Conservation (phyloP, 2,329 filamentous ascomycete species). For the Pseudocercospora fuligena region DNA sequence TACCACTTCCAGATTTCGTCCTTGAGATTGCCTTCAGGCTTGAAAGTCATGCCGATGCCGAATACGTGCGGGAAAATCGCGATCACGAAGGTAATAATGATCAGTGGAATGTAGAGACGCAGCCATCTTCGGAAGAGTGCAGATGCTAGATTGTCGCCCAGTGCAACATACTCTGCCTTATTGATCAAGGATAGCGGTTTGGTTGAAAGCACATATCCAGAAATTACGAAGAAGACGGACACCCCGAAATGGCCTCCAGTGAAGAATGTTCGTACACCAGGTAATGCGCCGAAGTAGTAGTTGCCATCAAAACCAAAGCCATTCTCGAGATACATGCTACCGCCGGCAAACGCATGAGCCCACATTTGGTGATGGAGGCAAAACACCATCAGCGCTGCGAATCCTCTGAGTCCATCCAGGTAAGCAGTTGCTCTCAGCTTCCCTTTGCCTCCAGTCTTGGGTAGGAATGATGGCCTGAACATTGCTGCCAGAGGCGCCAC, state of each 20-base stretch:
- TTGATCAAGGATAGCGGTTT: constrained; percentile 51
- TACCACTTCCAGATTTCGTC: constrained; percentile 60
- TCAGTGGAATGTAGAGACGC: constrained; percentile 57
- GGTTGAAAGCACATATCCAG: constrained; percentile 57
- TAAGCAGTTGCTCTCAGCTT: constrained; percentile 60
- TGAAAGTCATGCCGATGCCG: constrained; percentile 38
- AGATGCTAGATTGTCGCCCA: constrained; percentile 53
- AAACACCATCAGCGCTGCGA: constrained; percentile 70
- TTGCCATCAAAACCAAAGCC: constrained; percentile 51
- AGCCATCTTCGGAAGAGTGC: constrained; percentile 58
- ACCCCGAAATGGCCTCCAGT: constrained; percentile 66
- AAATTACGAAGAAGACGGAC: constrained; percentile 57
- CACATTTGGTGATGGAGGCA: constrained; percentile 64
- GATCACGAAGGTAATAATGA: constrained; percentile 60
- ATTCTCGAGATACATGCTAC: constrained; percentile 29
- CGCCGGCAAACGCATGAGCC: constrained; percentile 50
- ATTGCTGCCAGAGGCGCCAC: constrained; percentile 24
- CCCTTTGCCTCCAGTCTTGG: constrained; percentile 21
- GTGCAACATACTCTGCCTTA: constrained; percentile 26
- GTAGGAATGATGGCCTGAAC: constrained; percentile 27
- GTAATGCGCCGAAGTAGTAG: constrained; percentile 59
- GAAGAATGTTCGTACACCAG: constrained; percentile 64
- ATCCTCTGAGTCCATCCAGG: constrained; percentile 68
- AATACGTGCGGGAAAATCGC: constrained; percentile 60
- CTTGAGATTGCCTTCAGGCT: constrained; percentile 47